Conservation (phyloP, 441 rosid genomes). For the Jatropha multifida region DNA sequence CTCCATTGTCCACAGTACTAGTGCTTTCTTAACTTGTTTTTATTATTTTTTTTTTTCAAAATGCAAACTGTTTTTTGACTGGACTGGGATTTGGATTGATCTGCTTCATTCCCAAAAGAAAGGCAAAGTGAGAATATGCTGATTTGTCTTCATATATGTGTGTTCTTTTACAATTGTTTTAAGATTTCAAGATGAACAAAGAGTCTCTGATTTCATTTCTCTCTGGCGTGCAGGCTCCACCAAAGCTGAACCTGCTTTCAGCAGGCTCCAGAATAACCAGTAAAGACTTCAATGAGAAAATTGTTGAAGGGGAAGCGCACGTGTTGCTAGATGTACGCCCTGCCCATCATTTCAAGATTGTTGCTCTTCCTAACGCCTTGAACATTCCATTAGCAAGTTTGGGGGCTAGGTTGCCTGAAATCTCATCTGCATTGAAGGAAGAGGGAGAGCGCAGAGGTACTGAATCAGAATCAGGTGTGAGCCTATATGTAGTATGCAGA, state of each 20-base stretch:
- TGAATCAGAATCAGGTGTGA: conserved; percentile 31
- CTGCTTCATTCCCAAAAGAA: not conserved
- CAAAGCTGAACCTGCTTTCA: conserved; percentile 55
- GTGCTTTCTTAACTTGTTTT: conserved; percentile 13
- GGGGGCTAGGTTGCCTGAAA: conserved; percentile 61
- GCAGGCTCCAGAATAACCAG: conserved; percentile 70
- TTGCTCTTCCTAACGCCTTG: conserved; percentile 72
- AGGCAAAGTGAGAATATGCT: not conserved
- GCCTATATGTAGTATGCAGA: conserved; percentile 68
- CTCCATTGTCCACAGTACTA: conserved; percentile 57
- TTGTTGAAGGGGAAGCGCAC: conserved; percentile 47
- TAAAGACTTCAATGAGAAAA: conserved; percentile 51
- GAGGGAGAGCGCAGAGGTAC: conserved; percentile 27
- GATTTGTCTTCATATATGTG: no score
- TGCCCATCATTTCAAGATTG: conserved; percentile 79
- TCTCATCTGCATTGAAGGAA: conserved; percentile 59
- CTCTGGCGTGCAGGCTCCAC: conserved; percentile 45
- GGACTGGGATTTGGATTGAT: not conserved
- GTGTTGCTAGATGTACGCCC: conserved; percentile 85
- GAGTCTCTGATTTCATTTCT: not conserved
- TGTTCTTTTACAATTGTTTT: not conserved
- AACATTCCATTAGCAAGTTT: conserved; percentile 68
- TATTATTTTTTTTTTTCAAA: not conserved
- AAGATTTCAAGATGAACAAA: not conserved
- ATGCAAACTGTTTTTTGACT: not conserved